Base-by-base conservation (phyloP, 2,329 filamentous ascomycete species). In the Hypoxylon rubiginosum region DNA sequence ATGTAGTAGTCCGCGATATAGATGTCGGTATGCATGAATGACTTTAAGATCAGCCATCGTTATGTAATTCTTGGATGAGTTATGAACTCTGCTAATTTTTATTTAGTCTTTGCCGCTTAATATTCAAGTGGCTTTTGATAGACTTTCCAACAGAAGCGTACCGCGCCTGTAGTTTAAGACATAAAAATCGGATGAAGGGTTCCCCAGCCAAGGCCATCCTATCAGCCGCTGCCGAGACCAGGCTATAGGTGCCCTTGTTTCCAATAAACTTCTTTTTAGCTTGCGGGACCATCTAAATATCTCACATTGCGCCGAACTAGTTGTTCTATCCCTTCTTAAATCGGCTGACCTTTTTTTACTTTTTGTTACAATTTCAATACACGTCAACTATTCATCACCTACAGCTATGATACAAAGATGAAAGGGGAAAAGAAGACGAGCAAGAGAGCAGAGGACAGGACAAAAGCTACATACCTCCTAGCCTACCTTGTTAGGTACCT, bases 1-100 rank as follows among this genome's bases (percentile, higher is more conserved):
- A 30, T 84, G 87, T n/a, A 94, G 83, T 17, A 87, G 81, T 6
- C 84, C 84, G 56, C 90, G 88, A 75, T 91, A 91, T 34, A 96
- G 83, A 62, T 86, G 82, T 66, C 92, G 87, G 79, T 95, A 96
- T 50, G 90, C 88, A 71, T 86, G 84, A 41, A 90, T 74, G 55
- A 92, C 74, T 30, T 88, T 80, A 13, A 74, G 66, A 8, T 76
- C 74, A 21, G 79, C 71, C 78, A 79, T 79, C 21, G 43, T 57
- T 49, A n/a, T 30, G 11, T 10, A 13, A 11, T 17, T 24, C 10
- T 48, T 24, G 19, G 17, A 13, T 26, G n/a, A n/a, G 13, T 17
- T n/a, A 41, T 11, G 32, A 34, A 34, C 32, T 10, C 13, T 6
- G 9, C 32, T 34, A n/a, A 34, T 34, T 34, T 34, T 34, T 34